Conservation (phyloP, 306 rosid species). For the Dryas drummondii region DNA sequence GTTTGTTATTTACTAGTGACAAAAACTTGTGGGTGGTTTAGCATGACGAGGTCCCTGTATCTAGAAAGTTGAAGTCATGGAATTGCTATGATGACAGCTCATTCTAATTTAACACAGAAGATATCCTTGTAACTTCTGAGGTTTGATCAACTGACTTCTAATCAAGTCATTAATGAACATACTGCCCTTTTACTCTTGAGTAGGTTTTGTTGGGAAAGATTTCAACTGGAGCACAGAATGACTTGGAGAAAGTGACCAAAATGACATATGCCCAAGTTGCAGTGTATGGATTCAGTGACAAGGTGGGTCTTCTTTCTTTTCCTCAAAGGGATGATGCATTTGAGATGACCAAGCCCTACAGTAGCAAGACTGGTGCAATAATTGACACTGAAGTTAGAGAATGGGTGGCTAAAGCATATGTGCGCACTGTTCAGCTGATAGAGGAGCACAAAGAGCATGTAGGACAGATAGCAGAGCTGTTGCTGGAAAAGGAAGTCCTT, state of each 20-base stretch:
- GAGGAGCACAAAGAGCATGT: slow-evolving; percentile 39
- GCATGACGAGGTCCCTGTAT: neutral
- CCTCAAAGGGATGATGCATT: slow-evolving; percentile 32
- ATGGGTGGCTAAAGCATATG: slow-evolving; percentile 43
- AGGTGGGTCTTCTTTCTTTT: slow-evolving; percentile 46
- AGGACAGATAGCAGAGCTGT: slow-evolving; percentile 36
- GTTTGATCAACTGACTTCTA: neutral
- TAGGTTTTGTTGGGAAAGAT: slow-evolving; percentile 45
- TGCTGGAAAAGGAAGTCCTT: slow-evolving; percentile 48
- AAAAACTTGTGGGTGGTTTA: slow-evolving; percentile 8
- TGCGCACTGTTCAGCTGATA: slow-evolving; percentile 33
- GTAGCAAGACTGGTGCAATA: slow-evolving; percentile 44
- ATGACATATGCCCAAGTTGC: slow-evolving; percentile 47
- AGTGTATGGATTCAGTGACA: slow-evolving; percentile 42
- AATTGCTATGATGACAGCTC: neutral
- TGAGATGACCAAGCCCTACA: slow-evolving; percentile 42
- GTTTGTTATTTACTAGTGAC: neutral
- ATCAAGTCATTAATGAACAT: neutral
- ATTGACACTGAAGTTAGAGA: slow-evolving; percentile 44
- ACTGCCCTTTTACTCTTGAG: neutral
- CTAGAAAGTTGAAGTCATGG: neutral
- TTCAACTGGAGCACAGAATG: slow-evolving; percentile 47
- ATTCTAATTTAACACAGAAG: neutral
- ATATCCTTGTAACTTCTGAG: neutral
- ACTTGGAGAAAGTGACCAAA: slow-evolving; percentile 51